A percentile compares a stretch with the other conserved stretches of the same genome.
These are phyloP conservation scores for Lentinula boryana DNA, from an alignment of 768 basidiomycete species.

Conservation along the genomic window DNA sequence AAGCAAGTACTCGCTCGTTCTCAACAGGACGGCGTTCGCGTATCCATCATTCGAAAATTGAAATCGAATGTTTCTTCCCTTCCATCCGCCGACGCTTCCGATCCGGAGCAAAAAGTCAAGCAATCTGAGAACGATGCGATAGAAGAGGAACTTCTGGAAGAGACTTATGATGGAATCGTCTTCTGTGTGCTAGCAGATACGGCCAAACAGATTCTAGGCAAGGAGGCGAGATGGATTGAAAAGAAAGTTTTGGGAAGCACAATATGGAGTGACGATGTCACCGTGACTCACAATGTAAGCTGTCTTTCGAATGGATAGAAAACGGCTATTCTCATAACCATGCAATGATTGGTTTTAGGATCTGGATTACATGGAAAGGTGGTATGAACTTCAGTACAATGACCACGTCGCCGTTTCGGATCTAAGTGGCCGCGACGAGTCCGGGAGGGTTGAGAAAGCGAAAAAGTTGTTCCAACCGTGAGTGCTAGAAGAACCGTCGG, in stretches of 20 bases:
- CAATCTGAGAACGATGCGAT: neutral
- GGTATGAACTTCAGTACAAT: conserved; percentile 8
- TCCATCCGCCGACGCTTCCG: neutral
- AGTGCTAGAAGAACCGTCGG: neutral
- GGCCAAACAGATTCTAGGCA: conserved; percentile 3
- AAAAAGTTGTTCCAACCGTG: conserved; percentile 5
- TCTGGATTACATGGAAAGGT: conserved; percentile 8
- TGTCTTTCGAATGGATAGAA: neutral
- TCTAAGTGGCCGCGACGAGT: conserved; percentile 3
- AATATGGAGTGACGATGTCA: conserved; percentile 11
- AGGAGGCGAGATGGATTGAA: conserved; percentile 8
- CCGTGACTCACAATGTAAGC: conserved; percentile 9
- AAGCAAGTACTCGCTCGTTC: conserved; percentile 1
- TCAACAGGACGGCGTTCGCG: conserved; percentile 2
- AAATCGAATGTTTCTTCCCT: neutral
- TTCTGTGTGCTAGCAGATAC: conserved; percentile 8
- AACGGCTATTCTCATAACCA: no score
- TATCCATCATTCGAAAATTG: neutral
- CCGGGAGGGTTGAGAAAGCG: conserved; percentile 4
- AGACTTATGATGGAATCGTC: conserved; percentile 9
- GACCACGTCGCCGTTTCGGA: conserved; percentile 6
- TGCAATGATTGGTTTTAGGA: neutral
- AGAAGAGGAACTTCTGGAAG: neutral
- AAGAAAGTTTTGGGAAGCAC: conserved; percentile 7
- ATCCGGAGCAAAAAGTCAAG: neutral